Percentiles rank a stretch among this genome's conserved stretches.
Conservation (phyloP, 768 basidiomycete genomes). For the Daedalea quercina region DNA sequence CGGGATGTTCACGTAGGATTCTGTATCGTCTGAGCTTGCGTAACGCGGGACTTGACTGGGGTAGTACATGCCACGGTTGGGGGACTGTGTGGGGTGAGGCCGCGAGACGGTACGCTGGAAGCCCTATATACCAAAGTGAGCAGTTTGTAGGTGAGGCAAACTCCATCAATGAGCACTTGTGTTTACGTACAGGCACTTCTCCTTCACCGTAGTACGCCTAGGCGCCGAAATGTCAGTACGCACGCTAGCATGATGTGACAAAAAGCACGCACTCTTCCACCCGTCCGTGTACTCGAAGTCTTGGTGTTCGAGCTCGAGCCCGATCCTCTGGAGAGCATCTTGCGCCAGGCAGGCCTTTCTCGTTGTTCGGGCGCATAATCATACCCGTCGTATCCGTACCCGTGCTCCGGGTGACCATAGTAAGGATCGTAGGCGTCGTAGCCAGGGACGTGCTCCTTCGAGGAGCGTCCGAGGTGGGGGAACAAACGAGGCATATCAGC, state of each 20-base stretch:
- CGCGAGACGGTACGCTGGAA: conserved; percentile 2
- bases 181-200: background rate
- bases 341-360: conserved; percentile 18
- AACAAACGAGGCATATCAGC: conserved; percentile 21
- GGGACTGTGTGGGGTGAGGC: background rate
- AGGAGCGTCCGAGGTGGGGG: conserved; percentile 18
- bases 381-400: conserved; percentile 14
- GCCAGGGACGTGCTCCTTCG: conserved; percentile 12
- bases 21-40: conserved; percentile 6
- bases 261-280: background rate
- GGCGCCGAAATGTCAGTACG: background rate
- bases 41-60: background rate
- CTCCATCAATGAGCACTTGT: background rate
- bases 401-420: conserved; percentile 2
- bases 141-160: background rate
- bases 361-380: conserved; percentile 10
- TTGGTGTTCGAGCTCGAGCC: background rate
- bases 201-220: conserved; percentile 6
- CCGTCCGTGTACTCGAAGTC: background rate
- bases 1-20: conserved; percentile 15
- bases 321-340: conserved; percentile 13
- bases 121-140: background rate
- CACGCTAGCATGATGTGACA: background rate
- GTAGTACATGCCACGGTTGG: conserved; percentile 9
- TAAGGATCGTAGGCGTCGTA: conserved; percentile 15